Evolutionary conservation across 768 basidiomycete species (phyloP).

Genomic region (Boletus fagicola): DNA sequence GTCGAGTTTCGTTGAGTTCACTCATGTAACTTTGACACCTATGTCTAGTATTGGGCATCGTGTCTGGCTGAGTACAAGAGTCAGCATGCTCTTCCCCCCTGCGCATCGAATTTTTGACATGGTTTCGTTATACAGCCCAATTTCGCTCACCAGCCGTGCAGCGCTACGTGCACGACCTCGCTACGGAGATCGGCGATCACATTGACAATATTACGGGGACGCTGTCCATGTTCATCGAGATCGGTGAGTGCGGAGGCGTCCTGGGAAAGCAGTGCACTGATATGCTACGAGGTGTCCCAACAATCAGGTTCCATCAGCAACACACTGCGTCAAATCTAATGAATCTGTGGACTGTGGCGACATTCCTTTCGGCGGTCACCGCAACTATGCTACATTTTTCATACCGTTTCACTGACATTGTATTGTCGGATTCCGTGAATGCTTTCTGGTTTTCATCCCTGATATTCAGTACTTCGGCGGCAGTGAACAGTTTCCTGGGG

Average conservation of each 20-base stretch:
- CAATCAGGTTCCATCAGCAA: constrained; percentile 54
- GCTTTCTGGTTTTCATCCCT: constrained; percentile 55
- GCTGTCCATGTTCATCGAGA: constrained; percentile 52
- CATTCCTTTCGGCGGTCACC: constrained; percentile 55
- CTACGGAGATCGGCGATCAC: constrained; percentile 52
- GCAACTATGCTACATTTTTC: constrained; percentile 52
- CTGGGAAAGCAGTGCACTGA: constrained; percentile 23
- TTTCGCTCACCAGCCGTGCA: constrained; percentile 53
- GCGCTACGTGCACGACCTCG: constrained; percentile 53
- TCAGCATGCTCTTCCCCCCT: constrained; percentile 12
- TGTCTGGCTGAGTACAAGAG: constrained; percentile 49
- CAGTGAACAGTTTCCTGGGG: constrained; percentile 52
- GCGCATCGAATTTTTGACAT: constrained; percentile 8
- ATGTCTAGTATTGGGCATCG: constrained; percentile 50
- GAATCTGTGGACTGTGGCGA: constrained; percentile 52
- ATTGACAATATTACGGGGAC: constrained; percentile 51
- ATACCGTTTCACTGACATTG: constrained; percentile 33
- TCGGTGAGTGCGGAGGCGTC: constrained; percentile 39
- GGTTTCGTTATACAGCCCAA: constrained; percentile 36
- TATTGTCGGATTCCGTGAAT: constrained; percentile 45
- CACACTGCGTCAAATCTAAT: constrained; percentile 48
- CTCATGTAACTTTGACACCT: constrained; percentile 11
- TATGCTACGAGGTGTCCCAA: constrained; percentile 46
- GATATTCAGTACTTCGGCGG: constrained; percentile 54
- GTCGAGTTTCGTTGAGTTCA: constrained; percentile 6